Conservation (phyloP, 2,329 filamentous ascomycete species). For the Phaeosphaeria sp. region DNA sequence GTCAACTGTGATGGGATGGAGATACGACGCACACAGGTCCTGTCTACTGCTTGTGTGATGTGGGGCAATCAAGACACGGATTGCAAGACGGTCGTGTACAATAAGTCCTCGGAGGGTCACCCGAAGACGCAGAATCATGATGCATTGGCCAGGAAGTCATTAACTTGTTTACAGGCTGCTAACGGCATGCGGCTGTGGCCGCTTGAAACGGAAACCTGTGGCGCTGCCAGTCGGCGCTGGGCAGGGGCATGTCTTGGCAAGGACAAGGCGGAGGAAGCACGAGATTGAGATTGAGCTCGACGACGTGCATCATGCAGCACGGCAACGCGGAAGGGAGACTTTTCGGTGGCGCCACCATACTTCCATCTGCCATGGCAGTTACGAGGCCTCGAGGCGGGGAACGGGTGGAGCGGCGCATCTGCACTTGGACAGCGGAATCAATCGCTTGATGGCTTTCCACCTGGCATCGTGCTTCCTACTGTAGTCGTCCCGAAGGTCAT, state of each 20-base stretch:
- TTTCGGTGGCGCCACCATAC: not conserved
- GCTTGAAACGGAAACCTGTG: not conserved
- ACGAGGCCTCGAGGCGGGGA: not conserved
- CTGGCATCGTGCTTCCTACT: no score
- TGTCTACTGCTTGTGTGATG: no score
- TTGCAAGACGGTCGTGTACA: not conserved
- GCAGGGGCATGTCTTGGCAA: not conserved
- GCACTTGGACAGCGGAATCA: not conserved
- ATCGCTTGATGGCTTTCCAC: not conserved
- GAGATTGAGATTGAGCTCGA: no score
- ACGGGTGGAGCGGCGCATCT: not conserved
- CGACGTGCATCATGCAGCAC: no score
- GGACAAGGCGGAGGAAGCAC: not conserved
- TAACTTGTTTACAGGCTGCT: slow-evolving; percentile 2
- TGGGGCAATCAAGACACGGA: not conserved
- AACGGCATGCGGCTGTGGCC: not conserved
- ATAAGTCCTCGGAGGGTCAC: not conserved
- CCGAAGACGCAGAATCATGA: not conserved
- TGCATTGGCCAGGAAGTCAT: slow-evolving; percentile 1
- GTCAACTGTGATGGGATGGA: no score
- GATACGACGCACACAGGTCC: no score
- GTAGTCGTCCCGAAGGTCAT: not conserved
- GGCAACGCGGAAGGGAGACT: not conserved
- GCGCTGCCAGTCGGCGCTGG: slow-evolving; percentile 7
- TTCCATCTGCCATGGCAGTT: not conserved